Evolutionary conservation across 768 basidiomycete species (phyloP).

Genomic region (Lactifluus piperatus): DNA sequence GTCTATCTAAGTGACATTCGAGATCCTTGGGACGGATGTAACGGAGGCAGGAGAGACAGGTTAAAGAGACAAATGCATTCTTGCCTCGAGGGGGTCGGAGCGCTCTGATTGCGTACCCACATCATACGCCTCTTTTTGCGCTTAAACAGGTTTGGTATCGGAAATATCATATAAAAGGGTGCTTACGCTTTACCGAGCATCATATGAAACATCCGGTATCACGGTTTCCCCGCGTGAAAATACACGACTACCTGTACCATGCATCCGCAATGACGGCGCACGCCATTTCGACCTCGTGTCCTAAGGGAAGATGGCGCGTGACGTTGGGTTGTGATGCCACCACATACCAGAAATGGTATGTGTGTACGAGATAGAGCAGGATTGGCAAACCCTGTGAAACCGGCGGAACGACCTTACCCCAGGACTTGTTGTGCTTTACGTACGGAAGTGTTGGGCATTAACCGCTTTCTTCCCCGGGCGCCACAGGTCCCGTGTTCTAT

Average conservation of each 20-base stretch:
- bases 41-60: background rate
- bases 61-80: background rate
- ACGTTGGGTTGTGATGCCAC: background rate
- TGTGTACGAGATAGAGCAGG: slow-evolving; percentile 1
- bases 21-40: background rate
- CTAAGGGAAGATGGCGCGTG: slow-evolving; percentile 3
- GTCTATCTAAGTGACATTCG: background rate
- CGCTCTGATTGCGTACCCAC: background rate
- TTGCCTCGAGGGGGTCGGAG: background rate
- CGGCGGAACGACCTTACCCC: background rate
- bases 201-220: background rate
- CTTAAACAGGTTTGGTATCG: background rate
- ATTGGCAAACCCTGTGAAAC: background rate
- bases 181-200: background rate
- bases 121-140: background rate
- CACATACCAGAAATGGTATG: background rate
- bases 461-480: background rate
- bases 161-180: background rate
- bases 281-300: background rate
- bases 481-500: slow-evolving; percentile 10
- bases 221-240: background rate
- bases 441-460: no score
- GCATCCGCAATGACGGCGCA: background rate
- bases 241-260: background rate
- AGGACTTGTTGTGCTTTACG: background rate